phyloP scores from a whole-genome alignment of 257 asterid genomes.

The Solanum chaucha region DNA sequence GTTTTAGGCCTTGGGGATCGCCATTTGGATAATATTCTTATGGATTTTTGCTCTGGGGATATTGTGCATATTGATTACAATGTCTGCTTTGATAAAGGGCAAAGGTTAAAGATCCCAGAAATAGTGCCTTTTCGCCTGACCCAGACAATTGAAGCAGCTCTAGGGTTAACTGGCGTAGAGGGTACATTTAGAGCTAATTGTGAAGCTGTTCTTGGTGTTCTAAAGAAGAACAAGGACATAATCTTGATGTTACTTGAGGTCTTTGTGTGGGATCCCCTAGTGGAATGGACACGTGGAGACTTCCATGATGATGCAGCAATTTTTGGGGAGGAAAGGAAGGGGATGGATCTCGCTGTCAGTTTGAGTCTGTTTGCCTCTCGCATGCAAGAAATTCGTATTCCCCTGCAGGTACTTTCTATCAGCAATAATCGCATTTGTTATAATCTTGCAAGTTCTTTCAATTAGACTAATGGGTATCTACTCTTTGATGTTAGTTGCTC shows the following conservation, averaged over 20 bases:
- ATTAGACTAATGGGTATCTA: neutral
- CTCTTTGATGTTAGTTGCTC: neutral
- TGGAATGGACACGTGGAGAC: constrained; percentile 98
- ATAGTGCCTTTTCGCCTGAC: constrained; percentile 98
- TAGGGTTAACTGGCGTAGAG: constrained; percentile 92
- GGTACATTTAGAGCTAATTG: constrained; percentile 91
- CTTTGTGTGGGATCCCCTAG: constrained; percentile 99
- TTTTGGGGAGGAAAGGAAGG: constrained; percentile 97
- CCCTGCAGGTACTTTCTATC: constrained; percentile 67
- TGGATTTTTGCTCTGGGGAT: constrained; percentile 90
- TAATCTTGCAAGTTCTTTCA: neutral
- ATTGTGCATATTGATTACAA: constrained; percentile 95
- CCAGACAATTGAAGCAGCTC: constrained; percentile 91
- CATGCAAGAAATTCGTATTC: constrained; percentile 93
- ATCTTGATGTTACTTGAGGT: constrained; percentile 84
- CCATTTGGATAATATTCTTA: constrained; percentile 93
- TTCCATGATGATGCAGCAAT: constrained; percentile 98
- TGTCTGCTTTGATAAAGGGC: constrained; percentile 99
- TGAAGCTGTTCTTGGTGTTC: constrained; percentile 82
- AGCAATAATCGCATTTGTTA: neutral
- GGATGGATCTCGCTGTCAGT: constrained; percentile 99
- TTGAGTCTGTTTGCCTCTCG: constrained; percentile 96
- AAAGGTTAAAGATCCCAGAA: constrained; percentile 90
- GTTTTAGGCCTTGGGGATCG: constrained; percentile 95
- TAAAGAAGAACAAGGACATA: constrained; percentile 91